Evolutionary conservation across 495 filamentous ascomycete species (phyloP).

Genomic region (Margaritispora aquatica): DNA sequence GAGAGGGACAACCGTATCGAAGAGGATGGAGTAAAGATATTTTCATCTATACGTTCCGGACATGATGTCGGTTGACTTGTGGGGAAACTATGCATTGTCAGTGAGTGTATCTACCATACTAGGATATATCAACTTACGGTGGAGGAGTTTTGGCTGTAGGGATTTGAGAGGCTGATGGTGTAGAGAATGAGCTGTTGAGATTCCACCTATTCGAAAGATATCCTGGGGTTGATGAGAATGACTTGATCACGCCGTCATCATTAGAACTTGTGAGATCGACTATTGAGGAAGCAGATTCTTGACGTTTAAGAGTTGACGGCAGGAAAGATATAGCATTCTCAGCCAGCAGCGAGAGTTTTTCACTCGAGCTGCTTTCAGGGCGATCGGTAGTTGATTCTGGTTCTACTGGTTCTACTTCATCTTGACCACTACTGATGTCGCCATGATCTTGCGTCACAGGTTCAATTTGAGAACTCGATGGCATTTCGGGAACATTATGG

Average conservation of each 20-base stretch:
- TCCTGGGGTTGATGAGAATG: conserved; percentile 23
- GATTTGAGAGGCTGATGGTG: conserved; percentile 3
- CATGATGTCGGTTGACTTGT: conserved; percentile 26
- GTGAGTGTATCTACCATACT: neutral
- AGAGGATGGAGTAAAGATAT: conserved; percentile 27
- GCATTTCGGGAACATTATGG: conserved; percentile 4
- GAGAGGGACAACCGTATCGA: conserved; percentile 63
- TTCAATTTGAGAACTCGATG: neutral
- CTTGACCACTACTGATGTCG: neutral
- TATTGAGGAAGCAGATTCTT: neutral
- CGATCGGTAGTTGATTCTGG: neutral
- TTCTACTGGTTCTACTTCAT: neutral
- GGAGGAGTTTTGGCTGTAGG: conserved; percentile 14
- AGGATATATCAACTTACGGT: conserved; percentile 26
- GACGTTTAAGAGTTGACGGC: neutral
- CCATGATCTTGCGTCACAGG: conserved; percentile 13
- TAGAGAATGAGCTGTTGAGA: conserved; percentile 21
- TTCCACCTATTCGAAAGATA: conserved; percentile 27
- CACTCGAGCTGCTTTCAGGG: neutral
- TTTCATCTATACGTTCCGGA: conserved; percentile 17
- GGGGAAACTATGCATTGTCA: conserved; percentile 9
- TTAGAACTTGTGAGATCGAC: conserved; percentile 1
- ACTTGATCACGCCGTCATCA: conserved; percentile 13
- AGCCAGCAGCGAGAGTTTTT: neutral
- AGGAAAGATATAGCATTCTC: neutral